A percentile compares a stretch with the other conserved stretches of the same genome.
Evolutionary conservation across 1,284 basidiomycete genomes (phyloP).

Genomic region (Cystobasidium pallidum): DNA sequence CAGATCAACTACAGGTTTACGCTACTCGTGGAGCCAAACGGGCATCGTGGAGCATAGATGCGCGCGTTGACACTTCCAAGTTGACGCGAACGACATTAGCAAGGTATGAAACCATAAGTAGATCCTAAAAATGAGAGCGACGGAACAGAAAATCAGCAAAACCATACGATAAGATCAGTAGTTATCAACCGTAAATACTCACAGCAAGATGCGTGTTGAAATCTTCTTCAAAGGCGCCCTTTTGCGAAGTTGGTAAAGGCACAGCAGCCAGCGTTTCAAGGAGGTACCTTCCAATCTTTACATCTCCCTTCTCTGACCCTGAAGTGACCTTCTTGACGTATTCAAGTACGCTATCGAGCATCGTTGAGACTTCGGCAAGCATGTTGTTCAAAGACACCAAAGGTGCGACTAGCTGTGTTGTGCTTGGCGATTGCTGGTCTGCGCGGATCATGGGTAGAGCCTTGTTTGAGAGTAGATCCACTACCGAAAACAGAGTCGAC

Average conservation of each 20-base stretch:
- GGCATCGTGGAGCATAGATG: conserved; percentile 39
- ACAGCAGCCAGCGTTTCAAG: conserved; percentile 78
- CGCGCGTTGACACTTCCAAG: conserved; percentile 35
- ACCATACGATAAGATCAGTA: background rate
- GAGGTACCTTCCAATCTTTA: conserved; percentile 85
- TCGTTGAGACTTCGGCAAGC: conserved; percentile 54
- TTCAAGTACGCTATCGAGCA: conserved; percentile 77
- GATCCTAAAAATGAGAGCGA: conserved; percentile 48
- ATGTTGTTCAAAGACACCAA: conserved; percentile 55
- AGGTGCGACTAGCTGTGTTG: conserved; percentile 58
- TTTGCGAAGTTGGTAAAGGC: conserved; percentile 60
- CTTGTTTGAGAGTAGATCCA: conserved; percentile 69
- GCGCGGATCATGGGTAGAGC: conserved; percentile 49
- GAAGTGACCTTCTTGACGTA: conserved; percentile 84
- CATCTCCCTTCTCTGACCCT: conserved; percentile 79
- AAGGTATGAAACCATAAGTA: conserved; percentile 77
- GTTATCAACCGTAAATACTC: conserved; percentile 20
- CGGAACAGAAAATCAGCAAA: background rate
- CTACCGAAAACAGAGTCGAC: conserved; percentile 57
- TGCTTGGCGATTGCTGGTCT: background rate
- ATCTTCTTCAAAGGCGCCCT: conserved; percentile 62
- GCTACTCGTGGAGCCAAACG: conserved; percentile 33
- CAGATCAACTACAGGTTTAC: background rate
- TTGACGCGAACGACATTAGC: conserved; percentile 73
- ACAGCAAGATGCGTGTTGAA: conserved; percentile 72